Conservation (phyloP, 345 rosid genomes). For the Cochlearia excelsa region DNA sequence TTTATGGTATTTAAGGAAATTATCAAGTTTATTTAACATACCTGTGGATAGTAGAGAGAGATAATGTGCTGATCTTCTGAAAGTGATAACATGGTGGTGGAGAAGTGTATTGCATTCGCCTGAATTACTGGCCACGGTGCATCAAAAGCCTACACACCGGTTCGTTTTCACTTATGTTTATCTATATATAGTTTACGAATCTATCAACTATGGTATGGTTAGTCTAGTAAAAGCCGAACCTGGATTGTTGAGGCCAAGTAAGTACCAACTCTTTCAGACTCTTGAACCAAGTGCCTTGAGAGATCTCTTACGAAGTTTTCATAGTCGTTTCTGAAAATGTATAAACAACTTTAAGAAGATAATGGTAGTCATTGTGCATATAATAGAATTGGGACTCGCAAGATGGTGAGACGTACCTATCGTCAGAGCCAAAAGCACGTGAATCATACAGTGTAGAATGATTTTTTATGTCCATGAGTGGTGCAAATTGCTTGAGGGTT, state of each 20-base stretch:
- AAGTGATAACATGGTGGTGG: conserved; percentile 73
- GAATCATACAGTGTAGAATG: conserved; percentile 47
- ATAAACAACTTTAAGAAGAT: conserved; percentile 9
- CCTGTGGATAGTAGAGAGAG: conserved; percentile 73
- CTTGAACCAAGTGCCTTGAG: conserved; percentile 55
- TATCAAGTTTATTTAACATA: conserved; percentile 30
- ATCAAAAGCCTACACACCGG: conserved; percentile 78
- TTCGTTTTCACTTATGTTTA: conserved; percentile 15
- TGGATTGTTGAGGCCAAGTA: conserved; percentile 81
- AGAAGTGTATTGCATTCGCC: conserved; percentile 88
- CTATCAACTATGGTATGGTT: conserved; percentile 7
- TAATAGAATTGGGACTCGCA: neutral
- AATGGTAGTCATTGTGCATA: neutral
- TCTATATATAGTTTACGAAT: conserved; percentile 1
- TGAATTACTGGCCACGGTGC: conserved; percentile 91
- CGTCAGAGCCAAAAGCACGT: conserved; percentile 63
- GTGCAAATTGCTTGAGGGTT: conserved; percentile 63
- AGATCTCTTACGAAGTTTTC: conserved; percentile 79
- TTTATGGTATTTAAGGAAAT: too few relatives aligned
- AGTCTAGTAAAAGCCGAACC: conserved; percentile 41
- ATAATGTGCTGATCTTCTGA: conserved; percentile 76
- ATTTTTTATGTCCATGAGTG: conserved; percentile 66
- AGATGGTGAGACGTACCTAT: conserved; percentile 48
- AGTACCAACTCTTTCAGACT: conserved; percentile 64
- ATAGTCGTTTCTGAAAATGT: conserved; percentile 59